Evolutionary conservation across 208 protist genomes (phyloP), one percentile per base, ranked within the genome.

Genomic region (Angomonas deanei): DNA sequence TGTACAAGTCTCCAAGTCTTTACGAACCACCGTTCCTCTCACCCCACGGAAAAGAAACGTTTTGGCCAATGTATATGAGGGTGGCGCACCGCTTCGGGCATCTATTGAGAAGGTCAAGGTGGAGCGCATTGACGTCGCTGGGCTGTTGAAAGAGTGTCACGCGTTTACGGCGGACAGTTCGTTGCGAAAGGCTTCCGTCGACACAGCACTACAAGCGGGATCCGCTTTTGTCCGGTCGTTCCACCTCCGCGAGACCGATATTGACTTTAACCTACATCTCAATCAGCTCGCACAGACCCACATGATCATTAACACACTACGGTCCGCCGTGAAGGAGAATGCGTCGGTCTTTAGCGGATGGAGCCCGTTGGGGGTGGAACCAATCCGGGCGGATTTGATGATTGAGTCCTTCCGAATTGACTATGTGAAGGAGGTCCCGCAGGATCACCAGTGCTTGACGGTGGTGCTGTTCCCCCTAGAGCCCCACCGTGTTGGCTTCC

Each of bases 231-330:
- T 46, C 4, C 75, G 73, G 15, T 50, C 36, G 6, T 76, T 78
- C 66, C 33, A 63, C 2, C 70, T 91, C 11, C 74, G 84, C 27
- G 76, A 83, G 52, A 78, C 62, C 6, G 84, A 91, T 64, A 86
- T 88, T 55, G 84, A 91, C 68, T 86, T 86, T 58, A 91, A 91
- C 59, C 68, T 68, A n/a, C 84, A 91, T 56, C 61, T 91, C 0
- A 91, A 91, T 36, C 84, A 91, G 61, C 65, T 85, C 6, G 78
- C 68, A 15, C 70, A 61, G 39, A 84, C 78, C 33, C 47, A 76
- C 38, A 59, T 91, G 1, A 62, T 88, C 17, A 65, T 86, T 42
- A 79, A 84, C 52, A 68, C 78, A 8, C 86, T 87, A 66, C 73
- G 84, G 19, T 62, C 63, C 24, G 76, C 80, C 11, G 11, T 74